Base-by-base conservation (phyloP, 768 basidiomycete genomes). In the Leccinum rimulosum region DNA sequence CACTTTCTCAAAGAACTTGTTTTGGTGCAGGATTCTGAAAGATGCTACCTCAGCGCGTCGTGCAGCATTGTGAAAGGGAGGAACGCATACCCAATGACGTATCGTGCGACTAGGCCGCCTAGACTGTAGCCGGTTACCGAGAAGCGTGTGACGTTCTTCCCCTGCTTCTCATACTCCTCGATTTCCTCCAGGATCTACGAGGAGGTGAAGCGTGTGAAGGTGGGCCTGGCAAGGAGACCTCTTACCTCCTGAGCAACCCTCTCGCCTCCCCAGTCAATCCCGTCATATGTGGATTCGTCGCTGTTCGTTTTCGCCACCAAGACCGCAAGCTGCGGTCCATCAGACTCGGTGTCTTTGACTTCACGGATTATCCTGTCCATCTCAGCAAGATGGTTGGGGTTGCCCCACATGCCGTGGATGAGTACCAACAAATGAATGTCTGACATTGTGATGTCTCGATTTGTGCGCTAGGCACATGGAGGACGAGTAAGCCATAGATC, bases 191-290 rank as follows among this genome's bases (percentile, higher is more conserved):
- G 58, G 17, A 93, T 78, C 88, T 91, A 56, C 19, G 30, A 38
- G 7, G 17, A 12, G 25, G 48, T 71, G 19, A 67, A 9, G 5
- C 5, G 19, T 10, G n/a, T 28, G 48, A 47, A 17, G 27, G 27
- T 19, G 6, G 30, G 30, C n/a, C 6, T 11, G 36, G 50, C 3
- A 56, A 48, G 25, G 7, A 10, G 36, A 43, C 17, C 4, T 19
- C 77, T 36, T 53, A 91, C 91, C 84, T 95, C 93, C 60, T 85
- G 76, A 4, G 90, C 84, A 36, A 93, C 84, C 33, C 93, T 79
- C 73, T 93, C 89, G 38, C 85, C 88, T 58, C 90, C 87, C 84
- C 89, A 89, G 68, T 93, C 91, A 25, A 93, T 83, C 1, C 91
- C 91, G 63, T 93, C 91, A 64, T 92, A 93, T 1, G 89, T 91